These are phyloP conservation scores for Erodium texanum DNA, from an alignment of 441 rosid genomes.

Conservation along the genomic window DNA sequence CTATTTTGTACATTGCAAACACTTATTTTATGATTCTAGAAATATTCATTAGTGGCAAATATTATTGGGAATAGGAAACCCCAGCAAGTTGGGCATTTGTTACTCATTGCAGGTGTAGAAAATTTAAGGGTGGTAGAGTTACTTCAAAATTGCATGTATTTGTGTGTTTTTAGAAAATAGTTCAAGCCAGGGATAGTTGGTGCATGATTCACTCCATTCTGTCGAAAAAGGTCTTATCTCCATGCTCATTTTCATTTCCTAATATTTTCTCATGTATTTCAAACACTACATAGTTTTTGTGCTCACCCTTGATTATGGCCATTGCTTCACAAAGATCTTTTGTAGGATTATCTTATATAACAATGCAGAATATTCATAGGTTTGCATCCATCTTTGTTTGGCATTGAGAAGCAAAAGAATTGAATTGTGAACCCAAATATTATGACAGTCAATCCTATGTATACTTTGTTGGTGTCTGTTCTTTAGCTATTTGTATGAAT, in stretches of 20 bases:
- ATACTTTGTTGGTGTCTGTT: neutral
- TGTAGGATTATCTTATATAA: too few relatives aligned
- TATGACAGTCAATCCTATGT: neutral
- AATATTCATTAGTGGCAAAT: neutral
- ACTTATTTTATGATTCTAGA: neutral
- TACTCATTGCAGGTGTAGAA: neutral
- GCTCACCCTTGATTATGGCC: too few relatives aligned
- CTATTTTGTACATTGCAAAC: neutral
- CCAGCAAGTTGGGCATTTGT: neutral
- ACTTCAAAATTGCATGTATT: neutral
- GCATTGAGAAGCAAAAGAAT: neutral
- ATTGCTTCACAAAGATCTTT: too few relatives aligned
- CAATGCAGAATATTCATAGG: too few relatives aligned
- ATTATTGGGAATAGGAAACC: neutral
- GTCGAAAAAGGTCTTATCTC: too few relatives aligned
- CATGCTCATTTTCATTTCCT: too few relatives aligned
- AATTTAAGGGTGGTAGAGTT: neutral
- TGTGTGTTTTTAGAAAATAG: neutral
- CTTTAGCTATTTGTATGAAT: neutral
- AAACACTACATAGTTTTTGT: too few relatives aligned
- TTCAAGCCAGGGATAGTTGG: neutral
- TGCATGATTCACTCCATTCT: neutral
- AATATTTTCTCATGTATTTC: too few relatives aligned
- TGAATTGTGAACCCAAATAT: neutral
- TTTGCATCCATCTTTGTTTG: neutral